These are phyloP conservation scores for Haplographium delicatum DNA, from an alignment of 495 filamentous ascomycete species.

Conservation along the genomic window DNA sequence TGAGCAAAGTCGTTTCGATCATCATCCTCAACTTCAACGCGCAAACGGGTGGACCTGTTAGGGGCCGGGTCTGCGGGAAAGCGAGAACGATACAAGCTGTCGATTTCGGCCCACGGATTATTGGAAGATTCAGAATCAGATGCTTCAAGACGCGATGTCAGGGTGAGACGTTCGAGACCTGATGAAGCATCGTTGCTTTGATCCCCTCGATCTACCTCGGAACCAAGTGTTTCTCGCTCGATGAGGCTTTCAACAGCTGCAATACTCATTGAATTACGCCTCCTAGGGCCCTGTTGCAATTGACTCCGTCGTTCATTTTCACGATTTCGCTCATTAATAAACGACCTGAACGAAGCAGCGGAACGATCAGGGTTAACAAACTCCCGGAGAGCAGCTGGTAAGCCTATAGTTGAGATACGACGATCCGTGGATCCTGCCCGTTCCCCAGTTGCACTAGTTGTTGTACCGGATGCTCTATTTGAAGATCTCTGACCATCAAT, in stretches of 20 bases:
- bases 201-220: conserved; percentile 1
- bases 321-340: conserved; percentile 26
- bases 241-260: conserved; percentile 16
- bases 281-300: conserved; percentile 13
- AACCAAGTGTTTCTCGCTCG: conserved; percentile 10
- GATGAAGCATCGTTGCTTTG: conserved; percentile 13
- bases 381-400: conserved; percentile 21
- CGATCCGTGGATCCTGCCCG: conserved; percentile 6
- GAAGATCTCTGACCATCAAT: conserved; percentile 1
- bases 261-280: conserved; percentile 17
- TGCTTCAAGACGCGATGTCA: conserved; percentile 7
- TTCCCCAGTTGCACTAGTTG: conserved; percentile 2
- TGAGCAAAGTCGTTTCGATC: conserved; percentile 21
- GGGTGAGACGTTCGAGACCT: conserved; percentile 15
- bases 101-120: conserved; percentile 30
- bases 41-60: conserved; percentile 18
- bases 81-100: conserved; percentile 28
- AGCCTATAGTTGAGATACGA: conserved; percentile 4
- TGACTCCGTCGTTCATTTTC: conserved; percentile 20
- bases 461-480: neutral
- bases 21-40: conserved; percentile 21
- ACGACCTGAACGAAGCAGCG: conserved; percentile 19
- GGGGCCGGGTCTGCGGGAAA: conserved; percentile 17
- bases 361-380: conserved; percentile 24
- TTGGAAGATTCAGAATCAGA: conserved; percentile 6